A percentile compares a stretch with the other conserved stretches of the same genome.
phyloP scores from a whole-genome alignment of 2,329 filamentous ascomycete genomes.

The Colletotrichum sp. region DNA sequence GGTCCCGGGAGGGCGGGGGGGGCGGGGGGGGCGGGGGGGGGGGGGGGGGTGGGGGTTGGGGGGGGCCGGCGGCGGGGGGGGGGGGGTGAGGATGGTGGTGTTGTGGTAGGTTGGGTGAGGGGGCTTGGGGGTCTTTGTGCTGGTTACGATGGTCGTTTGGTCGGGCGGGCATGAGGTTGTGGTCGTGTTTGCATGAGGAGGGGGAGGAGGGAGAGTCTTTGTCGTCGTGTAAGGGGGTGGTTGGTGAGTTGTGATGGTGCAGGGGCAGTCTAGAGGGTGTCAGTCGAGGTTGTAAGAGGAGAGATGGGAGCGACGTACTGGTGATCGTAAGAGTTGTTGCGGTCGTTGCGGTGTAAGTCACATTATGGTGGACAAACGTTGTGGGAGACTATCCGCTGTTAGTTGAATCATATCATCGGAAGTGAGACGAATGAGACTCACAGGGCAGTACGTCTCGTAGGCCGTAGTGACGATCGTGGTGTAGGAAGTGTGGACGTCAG shows the following conservation, averaged over 20 bases:
- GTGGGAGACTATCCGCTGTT: conserved; percentile 33
- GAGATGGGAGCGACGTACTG: conserved; percentile 30
- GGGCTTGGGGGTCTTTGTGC: too few relatives aligned
- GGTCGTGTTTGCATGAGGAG: not conserved
- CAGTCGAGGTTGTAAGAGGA: conserved; percentile 19
- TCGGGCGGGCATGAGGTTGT: conserved; percentile 11
- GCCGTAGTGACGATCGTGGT: conserved; percentile 42
- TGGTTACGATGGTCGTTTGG: conserved; percentile 14
- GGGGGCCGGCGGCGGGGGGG: too few relatives aligned
- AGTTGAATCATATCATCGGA: not conserved
- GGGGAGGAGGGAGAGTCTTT: conserved; percentile 21
- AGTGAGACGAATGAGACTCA: conserved; percentile 27
- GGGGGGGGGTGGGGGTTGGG: too few relatives aligned
- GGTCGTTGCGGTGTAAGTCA: conserved; percentile 48
- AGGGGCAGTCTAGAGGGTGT: conserved; percentile 49
- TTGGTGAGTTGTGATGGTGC: conserved; percentile 41
- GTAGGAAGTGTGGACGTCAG: conserved; percentile 25
- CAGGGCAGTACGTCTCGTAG: conserved; percentile 49
- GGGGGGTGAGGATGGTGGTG: too few relatives aligned
- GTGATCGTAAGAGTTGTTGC: conserved; percentile 49
- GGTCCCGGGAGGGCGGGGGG: too few relatives aligned
- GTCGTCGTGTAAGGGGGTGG: conserved; percentile 34
- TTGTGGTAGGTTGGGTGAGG: too few relatives aligned
- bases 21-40: too few relatives aligned
- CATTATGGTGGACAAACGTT: conserved; percentile 42